Evolutionary conservation across 768 basidiomycete genomes (phyloP).

Genomic region (Tephrocybe rancida): DNA sequence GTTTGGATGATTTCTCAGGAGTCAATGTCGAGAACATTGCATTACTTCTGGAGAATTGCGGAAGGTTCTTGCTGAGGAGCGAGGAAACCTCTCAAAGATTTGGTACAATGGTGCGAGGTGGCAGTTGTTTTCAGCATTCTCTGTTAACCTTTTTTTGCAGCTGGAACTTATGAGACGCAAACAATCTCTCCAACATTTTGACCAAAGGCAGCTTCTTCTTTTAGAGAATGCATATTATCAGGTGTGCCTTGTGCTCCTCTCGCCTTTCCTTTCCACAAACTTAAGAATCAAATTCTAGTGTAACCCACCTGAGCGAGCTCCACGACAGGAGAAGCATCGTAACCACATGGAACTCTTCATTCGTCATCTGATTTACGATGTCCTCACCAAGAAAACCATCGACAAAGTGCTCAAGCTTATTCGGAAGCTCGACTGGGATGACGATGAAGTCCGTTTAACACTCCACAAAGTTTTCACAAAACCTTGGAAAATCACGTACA

Average conservation of each 20-base stretch:
- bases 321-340: constrained; percentile 83
- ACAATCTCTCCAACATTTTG: constrained; percentile 91
- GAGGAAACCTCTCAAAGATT: constrained; percentile 90
- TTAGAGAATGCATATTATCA: constrained; percentile 99
- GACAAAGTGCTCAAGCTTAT: constrained; percentile 94
- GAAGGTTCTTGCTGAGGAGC: constrained; percentile 84
- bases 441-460: constrained; percentile 56
- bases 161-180: constrained; percentile 95
- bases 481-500: constrained; percentile 96
- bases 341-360: constrained; percentile 91
- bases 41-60: constrained; percentile 90
- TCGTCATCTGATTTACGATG: constrained; percentile 92
- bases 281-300: constrained; percentile 53
- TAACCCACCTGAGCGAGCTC: constrained; percentile 93
- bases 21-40: constrained; percentile 94
- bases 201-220: constrained; percentile 84
- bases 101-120: constrained; percentile 71
- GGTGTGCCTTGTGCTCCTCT: constrained; percentile 44
- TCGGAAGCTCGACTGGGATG: constrained; percentile 97
- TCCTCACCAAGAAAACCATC: constrained; percentile 89
- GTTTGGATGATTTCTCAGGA: constrained; percentile 92
- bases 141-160: constrained; percentile 25
- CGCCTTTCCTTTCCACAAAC: not conserved
- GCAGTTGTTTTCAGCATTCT: not conserved
- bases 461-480: constrained; percentile 94